Evolutionary conservation across 31 red algal species (phyloP).

Genomic region (Asparagopsis taxiformis): DNA sequence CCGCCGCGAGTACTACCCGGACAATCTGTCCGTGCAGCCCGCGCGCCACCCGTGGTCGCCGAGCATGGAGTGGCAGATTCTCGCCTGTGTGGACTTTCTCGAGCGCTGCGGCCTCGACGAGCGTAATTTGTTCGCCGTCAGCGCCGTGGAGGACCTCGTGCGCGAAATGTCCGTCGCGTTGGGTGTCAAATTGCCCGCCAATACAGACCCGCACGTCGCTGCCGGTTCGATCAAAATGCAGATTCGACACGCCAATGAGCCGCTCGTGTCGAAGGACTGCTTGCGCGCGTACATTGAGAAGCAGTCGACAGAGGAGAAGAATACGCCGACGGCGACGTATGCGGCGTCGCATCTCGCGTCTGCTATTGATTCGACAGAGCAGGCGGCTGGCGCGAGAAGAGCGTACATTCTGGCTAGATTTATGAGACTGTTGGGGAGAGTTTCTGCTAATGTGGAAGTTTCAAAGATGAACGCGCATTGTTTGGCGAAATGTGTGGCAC

Average conservation of each 20-base stretch:
- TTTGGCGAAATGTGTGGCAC: constrained; percentile 76
- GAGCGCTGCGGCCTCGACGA: constrained; percentile 58
- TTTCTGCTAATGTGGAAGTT: constrained; percentile 61
- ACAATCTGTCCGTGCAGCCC: constrained; percentile 63
- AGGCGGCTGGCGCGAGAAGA: constrained; percentile 6
- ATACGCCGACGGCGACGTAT: constrained; percentile 6
- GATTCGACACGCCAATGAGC: constrained; percentile 58
- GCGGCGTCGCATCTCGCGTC: constrained; percentile 27
- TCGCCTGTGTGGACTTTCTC: constrained; percentile 65
- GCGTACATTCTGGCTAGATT: constrained; percentile 71
- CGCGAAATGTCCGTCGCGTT: constrained; percentile 44
- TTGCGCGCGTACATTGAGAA: constrained; percentile 54
- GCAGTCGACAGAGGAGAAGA: constrained; percentile 6
- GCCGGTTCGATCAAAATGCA: constrained; percentile 73
- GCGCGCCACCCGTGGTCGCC: constrained; percentile 42
- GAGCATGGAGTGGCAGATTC: constrained; percentile 70
- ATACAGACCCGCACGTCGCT: constrained; percentile 76
- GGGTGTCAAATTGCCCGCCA: constrained; percentile 15
- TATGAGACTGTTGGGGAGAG: constrained; percentile 70
- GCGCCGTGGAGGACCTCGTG: constrained; percentile 71
- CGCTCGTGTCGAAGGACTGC: constrained; percentile 48
- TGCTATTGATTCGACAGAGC: constrained; percentile 24
- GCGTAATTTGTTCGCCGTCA: constrained; percentile 72
- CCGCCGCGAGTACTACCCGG: constrained; percentile 57
- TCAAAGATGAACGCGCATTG: constrained; percentile 84